Percentiles rank a stretch among this genome's conserved stretches.
These are phyloP conservation scores for Penicillium sp. DNA, from an alignment of 2,329 filamentous ascomycete species.

Conservation along the genomic window DNA sequence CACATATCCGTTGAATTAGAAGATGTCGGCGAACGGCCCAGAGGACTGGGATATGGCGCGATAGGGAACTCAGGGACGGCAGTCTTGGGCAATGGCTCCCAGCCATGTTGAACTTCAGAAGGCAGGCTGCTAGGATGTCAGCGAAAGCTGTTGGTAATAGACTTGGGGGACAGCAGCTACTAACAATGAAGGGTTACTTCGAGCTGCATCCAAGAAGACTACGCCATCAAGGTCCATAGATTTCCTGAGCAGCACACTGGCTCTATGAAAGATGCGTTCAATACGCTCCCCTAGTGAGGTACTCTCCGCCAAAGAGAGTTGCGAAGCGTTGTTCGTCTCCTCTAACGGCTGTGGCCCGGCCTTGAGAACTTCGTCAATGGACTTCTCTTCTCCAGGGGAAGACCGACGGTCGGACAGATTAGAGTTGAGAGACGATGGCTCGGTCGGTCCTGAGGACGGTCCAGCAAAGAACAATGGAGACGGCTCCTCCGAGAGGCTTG, in stretches of 20 bases:
- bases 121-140: slow-evolving; percentile 16
- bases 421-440: slow-evolving; percentile 6
- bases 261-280: slow-evolving; percentile 44
- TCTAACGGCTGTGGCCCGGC: background rate
- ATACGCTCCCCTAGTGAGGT: slow-evolving; percentile 22
- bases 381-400: slow-evolving; percentile 9
- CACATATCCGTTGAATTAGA: slow-evolving; percentile 7
- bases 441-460: background rate
- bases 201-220: slow-evolving; percentile 33
- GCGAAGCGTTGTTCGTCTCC: background rate
- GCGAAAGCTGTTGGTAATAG: background rate
- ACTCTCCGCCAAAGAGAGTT: slow-evolving; percentile 11
- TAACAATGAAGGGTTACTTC: slow-evolving; percentile 29
- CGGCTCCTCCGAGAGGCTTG: slow-evolving; percentile 1
- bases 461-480: slow-evolving; percentile 2
- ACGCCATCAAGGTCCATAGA: slow-evolving; percentile 46
- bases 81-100: slow-evolving; percentile 23
- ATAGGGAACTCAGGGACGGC: background rate
- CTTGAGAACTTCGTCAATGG: slow-evolving; percentile 11
- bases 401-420: slow-evolving; percentile 2
- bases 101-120: slow-evolving; percentile 19
- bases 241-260: slow-evolving; percentile 47
- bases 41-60: background rate
- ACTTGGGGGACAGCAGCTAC: background rate
- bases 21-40: background rate